Base-by-base conservation (phyloP, 352 stramenopile genomes). In the Globisporangium rhizosaccharum region DNA sequence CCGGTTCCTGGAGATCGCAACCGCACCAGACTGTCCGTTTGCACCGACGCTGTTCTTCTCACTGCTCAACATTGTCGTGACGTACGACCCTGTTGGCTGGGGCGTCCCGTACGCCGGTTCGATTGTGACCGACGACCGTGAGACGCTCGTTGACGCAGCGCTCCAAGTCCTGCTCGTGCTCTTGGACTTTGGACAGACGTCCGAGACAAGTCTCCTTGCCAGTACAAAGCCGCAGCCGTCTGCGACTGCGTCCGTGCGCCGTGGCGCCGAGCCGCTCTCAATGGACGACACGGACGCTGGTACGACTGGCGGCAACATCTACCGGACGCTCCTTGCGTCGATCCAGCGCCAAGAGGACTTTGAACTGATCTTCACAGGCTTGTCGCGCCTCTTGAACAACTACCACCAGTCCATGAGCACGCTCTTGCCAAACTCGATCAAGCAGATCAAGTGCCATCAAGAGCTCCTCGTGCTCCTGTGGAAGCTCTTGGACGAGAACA, bases 401-500 rank as follows among this genome's bases (percentile, higher is more conserved):
- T 92, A 97, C 47, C 96, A 98, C 71, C 73, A 98, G 68, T 85
- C 81, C 6, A 86, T 98, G 77, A 98, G 77, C 68, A 97, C 94
- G 23, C 86, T 98, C 20, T 70, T 99, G 54, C 95, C 96, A 11
- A 93, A 96, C 58, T 97, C 91, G 39, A 90, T 96, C 50, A 89
- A 90, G 47, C 86, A 97, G 67, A 90, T 99, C 65, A 92, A 98
- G 56, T 98, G 91, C 64, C 93, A 98, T 67, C 97, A 99, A 55
- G 97, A 99, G 68, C 53, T 99, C 30, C 77, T 99, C 7, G 94
- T 99, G 36, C 73, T 99, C 39, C 71, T 99, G 12, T 99, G 97
- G 97, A 99, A 99, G 69, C 75, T 98, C 53, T 76, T 99, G 30
- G 96, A 99, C 64, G 94, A 98, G 66, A 99, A 99, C 82, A 90